Conservation (phyloP, 768 basidiomycete species). For the Nidularia pulvinata region DNA sequence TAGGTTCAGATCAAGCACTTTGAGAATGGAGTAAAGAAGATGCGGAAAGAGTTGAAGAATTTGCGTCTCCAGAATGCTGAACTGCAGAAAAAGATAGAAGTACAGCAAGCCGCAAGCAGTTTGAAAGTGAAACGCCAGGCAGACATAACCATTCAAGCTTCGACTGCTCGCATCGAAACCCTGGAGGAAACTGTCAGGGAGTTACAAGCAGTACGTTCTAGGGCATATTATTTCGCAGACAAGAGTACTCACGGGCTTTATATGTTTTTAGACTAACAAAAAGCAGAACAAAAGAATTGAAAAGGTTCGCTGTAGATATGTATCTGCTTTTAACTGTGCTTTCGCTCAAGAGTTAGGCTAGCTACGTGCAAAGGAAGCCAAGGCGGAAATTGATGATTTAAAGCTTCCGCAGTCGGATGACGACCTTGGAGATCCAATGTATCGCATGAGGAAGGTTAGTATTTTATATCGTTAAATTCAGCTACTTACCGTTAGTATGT, state of each 20-base stretch:
- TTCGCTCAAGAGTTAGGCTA: slow-evolving; percentile 1
- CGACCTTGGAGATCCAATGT: slow-evolving; percentile 25
- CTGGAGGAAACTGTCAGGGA: no score
- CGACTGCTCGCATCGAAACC: no score
- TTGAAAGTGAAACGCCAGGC: no score
- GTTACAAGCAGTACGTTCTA: no score
- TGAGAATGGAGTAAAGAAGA: slow-evolving; percentile 7
- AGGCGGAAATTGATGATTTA: slow-evolving; percentile 34
- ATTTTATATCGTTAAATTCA: neutral
- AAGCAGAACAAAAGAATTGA: slow-evolving; percentile 16
- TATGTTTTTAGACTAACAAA: slow-evolving; percentile 11
- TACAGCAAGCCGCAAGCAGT: no score
- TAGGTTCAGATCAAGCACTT: slow-evolving; percentile 12
- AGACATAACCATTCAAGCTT: no score
- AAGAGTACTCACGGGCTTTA: no score
- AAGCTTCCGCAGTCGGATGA: slow-evolving; percentile 15
- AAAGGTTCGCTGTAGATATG: slow-evolving; percentile 11
- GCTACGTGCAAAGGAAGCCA: slow-evolving; percentile 25
- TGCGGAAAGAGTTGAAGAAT: slow-evolving; percentile 8
- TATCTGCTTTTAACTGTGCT: neutral
- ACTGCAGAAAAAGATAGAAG: no score
- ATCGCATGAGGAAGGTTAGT: slow-evolving; percentile 40
- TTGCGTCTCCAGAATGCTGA: no score
- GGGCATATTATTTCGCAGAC: no score
- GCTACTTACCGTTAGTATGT: neutral